Evolutionary conservation across 805 yeast species (phyloP), one percentile per base, ranked within the genome.

Genomic region (Pichia paraexigua): DNA sequence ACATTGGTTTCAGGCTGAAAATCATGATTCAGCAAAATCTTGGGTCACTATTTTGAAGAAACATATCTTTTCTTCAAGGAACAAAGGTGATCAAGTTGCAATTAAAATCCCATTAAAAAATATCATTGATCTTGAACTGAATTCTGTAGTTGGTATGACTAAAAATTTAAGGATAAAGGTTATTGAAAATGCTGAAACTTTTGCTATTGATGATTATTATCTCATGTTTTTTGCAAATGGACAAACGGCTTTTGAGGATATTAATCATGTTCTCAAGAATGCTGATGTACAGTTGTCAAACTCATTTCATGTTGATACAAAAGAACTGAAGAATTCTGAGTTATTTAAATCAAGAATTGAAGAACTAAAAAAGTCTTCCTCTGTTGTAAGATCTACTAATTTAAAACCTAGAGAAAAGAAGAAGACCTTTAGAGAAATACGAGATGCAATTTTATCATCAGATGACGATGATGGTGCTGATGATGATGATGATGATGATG

Each of bases 41-140:
- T 92, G 98, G 98, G 83, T 79, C 45, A 81, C 83, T 48, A 69
- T 76, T 11, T 66, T 92, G 43, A 87, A 85, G 56, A 88, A 86
- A 60, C 83, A 84, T 49, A 80, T 88, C 2, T 92, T 92, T 67
- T 75, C 90, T 1, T 76, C 85, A 41, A 75, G 85, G 49, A 86
- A 87, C 63, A 72, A 76, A 24, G 83, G 83, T 15, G 83, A 83
- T 58, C 83, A 83, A 53, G 94, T 88, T 15, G 78, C 86, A 21
- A 71, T 91, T 20, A 85, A 86, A 58, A 79, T 92, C 5, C 97
- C 97, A 0, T 60, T 85, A 25, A 77, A 73, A 37, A 85, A 84
- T 59, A 70, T 92, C 15, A 61, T 85, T 10, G 86, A 83, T 59
- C 63, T 82, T 25, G 85, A 80, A 45, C 74, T 78, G 46, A 76